Percentiles rank a stretch among this genome's conserved stretches.
Evolutionary conservation across 1,139 yeast species (phyloP).

Genomic region (Scheffersomyces lignicola): DNA sequence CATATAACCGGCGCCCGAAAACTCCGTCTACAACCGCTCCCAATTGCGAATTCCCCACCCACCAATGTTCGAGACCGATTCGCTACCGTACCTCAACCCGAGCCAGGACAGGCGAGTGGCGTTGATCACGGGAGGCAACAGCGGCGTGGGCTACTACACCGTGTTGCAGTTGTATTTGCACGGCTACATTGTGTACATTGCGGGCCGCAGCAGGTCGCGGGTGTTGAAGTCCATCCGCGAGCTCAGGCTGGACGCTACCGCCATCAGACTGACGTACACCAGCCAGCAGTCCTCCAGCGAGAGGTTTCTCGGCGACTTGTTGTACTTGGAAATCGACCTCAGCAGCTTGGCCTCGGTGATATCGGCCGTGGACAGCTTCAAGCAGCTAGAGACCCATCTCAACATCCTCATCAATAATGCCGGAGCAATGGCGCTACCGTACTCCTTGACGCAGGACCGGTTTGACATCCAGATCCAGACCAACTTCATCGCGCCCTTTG

Average conservation of each 20-base stretch:
- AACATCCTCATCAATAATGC: conserved; percentile 77
- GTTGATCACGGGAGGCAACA: conserved; percentile 76
- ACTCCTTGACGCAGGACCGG: conserved; percentile 61
- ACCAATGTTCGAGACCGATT: conserved; percentile 19
- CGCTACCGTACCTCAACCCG: conserved; percentile 42
- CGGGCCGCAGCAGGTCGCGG: conserved; percentile 63
- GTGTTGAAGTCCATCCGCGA: conserved; percentile 57
- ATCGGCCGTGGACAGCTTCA: conserved; percentile 52
- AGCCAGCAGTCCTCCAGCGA: conserved; percentile 13
- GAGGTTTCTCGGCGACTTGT: conserved; percentile 55
- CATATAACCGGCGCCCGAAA: no score
- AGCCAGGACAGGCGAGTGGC: conserved; percentile 54
- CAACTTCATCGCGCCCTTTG: conserved; percentile 73
- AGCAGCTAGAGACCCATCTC: conserved; percentile 48
- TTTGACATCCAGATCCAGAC: conserved; percentile 83
- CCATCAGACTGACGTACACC: conserved; percentile 22
- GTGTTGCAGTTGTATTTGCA: conserved; percentile 74
- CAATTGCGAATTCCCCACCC: no score
- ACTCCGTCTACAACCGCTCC: no score
- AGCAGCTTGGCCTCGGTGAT: conserved; percentile 58
- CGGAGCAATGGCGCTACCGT: conserved; percentile 79
- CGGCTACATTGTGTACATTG: conserved; percentile 73
- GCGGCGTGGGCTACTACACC: conserved; percentile 79
- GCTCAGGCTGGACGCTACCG: conserved; percentile 53
- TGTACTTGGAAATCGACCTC: conserved; percentile 62